Evolutionary conservation across 345 rosid species (phyloP).

Genomic region (Psidium friedrichsthalianum): DNA sequence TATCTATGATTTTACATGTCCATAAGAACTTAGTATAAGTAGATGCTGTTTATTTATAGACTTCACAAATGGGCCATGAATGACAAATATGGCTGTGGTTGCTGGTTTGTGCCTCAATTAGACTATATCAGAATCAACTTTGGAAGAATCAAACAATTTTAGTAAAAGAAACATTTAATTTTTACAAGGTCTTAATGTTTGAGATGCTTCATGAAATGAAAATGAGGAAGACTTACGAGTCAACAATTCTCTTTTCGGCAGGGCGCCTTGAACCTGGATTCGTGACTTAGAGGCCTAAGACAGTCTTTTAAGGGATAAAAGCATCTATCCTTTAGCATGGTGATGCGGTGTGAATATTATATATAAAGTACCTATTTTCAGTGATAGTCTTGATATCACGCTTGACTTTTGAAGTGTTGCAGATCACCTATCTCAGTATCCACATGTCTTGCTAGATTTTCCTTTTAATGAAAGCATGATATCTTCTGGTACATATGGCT

Average conservation of each 20-base stretch:
- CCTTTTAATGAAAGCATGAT: neutral
- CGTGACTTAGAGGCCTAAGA: neutral
- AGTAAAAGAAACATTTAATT: neutral
- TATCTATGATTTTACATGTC: neutral
- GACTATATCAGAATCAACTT: neutral
- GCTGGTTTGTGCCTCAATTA: neutral
- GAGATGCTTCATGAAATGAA: neutral
- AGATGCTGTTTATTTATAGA: neutral
- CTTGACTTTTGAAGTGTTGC: neutral
- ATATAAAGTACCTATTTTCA: neutral
- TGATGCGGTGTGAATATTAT: neutral
- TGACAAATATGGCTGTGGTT: neutral
- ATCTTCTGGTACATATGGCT: neutral
- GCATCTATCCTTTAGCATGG: neutral
- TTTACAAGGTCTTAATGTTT: neutral
- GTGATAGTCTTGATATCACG: neutral
- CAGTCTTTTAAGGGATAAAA: neutral
- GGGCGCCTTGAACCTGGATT: neutral
- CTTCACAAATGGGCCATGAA: neutral
- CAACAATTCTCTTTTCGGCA: neutral
- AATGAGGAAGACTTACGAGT: neutral
- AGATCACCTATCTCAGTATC: neutral
- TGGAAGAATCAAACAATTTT: too few species aligned
- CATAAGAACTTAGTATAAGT: neutral
- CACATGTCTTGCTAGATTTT: neutral